Conservation (phyloP, 2,329 filamentous ascomycete species). For the Endoconidiophora polonica region DNA sequence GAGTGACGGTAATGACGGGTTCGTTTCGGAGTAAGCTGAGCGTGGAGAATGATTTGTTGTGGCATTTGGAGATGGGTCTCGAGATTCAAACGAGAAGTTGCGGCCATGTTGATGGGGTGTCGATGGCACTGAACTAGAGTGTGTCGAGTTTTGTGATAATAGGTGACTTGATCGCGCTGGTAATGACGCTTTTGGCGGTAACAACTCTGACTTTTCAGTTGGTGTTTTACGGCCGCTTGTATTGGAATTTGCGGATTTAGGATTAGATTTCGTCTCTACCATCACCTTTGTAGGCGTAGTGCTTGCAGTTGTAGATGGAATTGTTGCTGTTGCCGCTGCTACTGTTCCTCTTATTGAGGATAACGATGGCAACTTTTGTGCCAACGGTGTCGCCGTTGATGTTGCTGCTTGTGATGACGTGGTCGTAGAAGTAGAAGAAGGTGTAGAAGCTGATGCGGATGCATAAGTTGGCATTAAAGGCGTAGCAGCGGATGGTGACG, state of each 20-base stretch:
- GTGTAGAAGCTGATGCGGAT: too few species aligned
- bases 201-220: slow-evolving; percentile 17
- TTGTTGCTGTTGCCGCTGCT: not conserved
- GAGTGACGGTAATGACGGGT: slow-evolving; percentile 52
- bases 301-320: not conserved
- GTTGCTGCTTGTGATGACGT: not conserved
- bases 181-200: slow-evolving; percentile 14
- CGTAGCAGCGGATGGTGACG: not conserved
- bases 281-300: not conserved
- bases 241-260: not conserved
- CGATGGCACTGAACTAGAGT: slow-evolving; percentile 83
- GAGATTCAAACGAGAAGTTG: slow-evolving; percentile 64
- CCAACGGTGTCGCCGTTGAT: not conserved
- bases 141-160: slow-evolving; percentile 19
- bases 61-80: slow-evolving; percentile 62
- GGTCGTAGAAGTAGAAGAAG: not conserved
- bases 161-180: slow-evolving; percentile 15
- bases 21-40: slow-evolving; percentile 80
- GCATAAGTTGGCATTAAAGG: too few species aligned
- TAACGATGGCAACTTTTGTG: not conserved
- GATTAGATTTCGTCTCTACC: not conserved
- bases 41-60: slow-evolving; percentile 69
- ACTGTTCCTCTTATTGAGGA: slow-evolving; percentile 18
- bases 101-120: slow-evolving; percentile 82
- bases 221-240: slow-evolving; percentile 5